phyloP scores from a whole-genome alignment of 1,284 basidiomycete species.

The Quambalaria eucalypti region DNA sequence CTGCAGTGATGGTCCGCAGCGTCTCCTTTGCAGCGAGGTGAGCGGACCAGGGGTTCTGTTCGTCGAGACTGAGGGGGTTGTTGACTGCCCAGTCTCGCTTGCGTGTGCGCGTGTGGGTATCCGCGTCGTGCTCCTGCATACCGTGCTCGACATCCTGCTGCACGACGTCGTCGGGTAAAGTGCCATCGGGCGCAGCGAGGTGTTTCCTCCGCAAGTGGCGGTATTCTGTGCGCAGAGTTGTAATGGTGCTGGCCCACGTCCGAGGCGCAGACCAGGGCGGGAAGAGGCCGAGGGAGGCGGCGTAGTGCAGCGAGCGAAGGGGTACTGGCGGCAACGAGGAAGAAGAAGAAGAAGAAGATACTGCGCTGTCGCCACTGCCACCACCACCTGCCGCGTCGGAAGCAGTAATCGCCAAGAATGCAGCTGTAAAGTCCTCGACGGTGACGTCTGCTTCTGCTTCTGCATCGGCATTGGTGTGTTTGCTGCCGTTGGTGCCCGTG shows the following conservation, averaged over 20 bases:
- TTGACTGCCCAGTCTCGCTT: conserved; percentile 22
- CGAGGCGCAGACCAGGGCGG: not conserved
- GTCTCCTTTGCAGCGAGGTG: conserved; percentile 26
- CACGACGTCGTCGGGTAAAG: not conserved
- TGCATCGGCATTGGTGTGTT: not conserved
- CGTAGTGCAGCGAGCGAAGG: not conserved
- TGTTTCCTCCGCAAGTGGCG: not conserved
- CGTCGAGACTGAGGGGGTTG: conserved; percentile 33
- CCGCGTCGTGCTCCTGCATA: not conserved
- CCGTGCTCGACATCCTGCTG: not conserved
- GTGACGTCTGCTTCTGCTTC: no score
- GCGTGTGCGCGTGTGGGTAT: not conserved
- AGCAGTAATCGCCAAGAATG: no score
- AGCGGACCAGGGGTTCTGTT: conserved; percentile 27
- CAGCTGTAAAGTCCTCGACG: no score
- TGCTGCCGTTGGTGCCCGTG: no score
- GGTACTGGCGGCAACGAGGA: not conserved
- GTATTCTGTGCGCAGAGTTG: not conserved
- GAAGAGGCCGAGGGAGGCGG: not conserved
- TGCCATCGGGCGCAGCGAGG: conserved; percentile 7
- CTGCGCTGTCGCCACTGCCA: not conserved
- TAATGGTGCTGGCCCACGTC: not conserved
- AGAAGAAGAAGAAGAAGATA: not conserved
- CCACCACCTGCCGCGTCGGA: not conserved
- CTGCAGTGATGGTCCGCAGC: conserved; percentile 22